phyloP scores from a whole-genome alignment of 768 basidiomycete species.

The Tulasnella calospora region DNA sequence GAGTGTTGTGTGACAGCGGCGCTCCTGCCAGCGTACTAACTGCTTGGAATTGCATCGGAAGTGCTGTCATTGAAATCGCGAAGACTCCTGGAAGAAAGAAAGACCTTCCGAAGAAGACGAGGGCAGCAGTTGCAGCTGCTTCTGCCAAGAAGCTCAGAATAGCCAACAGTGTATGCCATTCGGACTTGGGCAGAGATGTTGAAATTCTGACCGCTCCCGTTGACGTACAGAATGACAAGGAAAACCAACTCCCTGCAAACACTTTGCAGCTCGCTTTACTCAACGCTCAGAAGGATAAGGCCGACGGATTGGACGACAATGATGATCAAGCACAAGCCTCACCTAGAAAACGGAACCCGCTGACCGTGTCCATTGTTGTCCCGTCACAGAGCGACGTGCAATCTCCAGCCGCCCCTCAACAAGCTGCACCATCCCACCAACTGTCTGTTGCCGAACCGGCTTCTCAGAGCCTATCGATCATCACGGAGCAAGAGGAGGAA shows the following conservation, averaged over 20 bases:
- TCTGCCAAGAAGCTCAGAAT: constrained; percentile 25
- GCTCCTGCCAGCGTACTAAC: not conserved
- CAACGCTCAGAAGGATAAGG: constrained; percentile 5
- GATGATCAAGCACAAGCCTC: not conserved
- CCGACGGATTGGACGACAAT: not conserved
- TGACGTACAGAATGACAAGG: constrained; percentile 19
- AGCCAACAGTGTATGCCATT: not conserved
- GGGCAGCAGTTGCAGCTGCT: constrained; percentile 18
- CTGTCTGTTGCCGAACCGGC: not conserved
- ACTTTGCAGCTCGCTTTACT: not conserved
- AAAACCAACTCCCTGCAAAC: constrained; percentile 15
- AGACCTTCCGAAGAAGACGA: constrained; percentile 40
- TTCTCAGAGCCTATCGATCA: not conserved
- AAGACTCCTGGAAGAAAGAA: constrained; percentile 80
- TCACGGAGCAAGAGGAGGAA: not conserved
- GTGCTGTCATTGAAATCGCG: constrained; percentile 70
- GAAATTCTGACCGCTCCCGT: not conserved
- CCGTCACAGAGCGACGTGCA: not conserved
- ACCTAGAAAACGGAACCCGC: not conserved
- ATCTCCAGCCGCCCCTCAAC: not conserved
- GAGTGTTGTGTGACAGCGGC: constrained; percentile 30
- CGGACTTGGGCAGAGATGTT: not conserved
- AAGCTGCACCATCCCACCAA: not conserved
- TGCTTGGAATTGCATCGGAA: constrained; percentile 32
- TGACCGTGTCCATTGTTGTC: not conserved